Base-by-base conservation (phyloP, 2,329 filamentous ascomycete genomes). In the Trichoderma cornu-damae region DNA sequence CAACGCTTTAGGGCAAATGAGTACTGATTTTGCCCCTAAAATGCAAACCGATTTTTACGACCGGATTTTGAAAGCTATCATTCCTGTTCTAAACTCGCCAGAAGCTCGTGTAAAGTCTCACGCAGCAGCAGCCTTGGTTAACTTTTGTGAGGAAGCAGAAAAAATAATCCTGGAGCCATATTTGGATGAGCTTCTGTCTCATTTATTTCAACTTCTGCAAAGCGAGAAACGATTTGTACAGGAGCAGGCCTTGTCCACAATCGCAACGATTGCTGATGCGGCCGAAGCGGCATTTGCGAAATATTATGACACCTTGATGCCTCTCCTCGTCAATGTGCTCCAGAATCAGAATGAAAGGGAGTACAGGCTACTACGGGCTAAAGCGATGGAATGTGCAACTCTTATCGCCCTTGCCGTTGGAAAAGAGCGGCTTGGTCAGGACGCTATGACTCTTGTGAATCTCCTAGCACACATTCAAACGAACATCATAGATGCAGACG, bases 1-100 rank as follows among this genome's bases (percentile, higher is more conserved):
- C 78, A 97, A 99, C 69, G 94, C 94, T 40, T 82, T 99, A n/a
- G 94, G 94, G 26, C 94, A 99, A 73, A 99, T 99, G 94, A 97
- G 93, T 76, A 99, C 94, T 30, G 94, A 99, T 69, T 99, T 99
- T 72, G 93, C 95, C 11, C 92, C 92, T 11, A 95, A 89, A 9
- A 97, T 99, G 93, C 94, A 99, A 73, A 88, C 90, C 64, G 94
- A 96, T 66, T 96, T 96, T 72, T 94, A 96, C 72, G 84, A 89
- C 62, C 80, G 86, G 43, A 89, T 99, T 14, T 81, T 99, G 51
- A 90, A 86, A 64, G 90, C 90, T 64, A 94, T 99, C 56, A 91
- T 99, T 54, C 92, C 93, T 1, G 93, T 96, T 1, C 81, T 99
- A 5, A 84, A 92, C 67, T 95, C 91, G 2, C 82, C 90, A 1